Evolutionary conservation across 371 early-diverging fungal species (phyloP).

Genomic region (Lichtheimia ornata): DNA sequence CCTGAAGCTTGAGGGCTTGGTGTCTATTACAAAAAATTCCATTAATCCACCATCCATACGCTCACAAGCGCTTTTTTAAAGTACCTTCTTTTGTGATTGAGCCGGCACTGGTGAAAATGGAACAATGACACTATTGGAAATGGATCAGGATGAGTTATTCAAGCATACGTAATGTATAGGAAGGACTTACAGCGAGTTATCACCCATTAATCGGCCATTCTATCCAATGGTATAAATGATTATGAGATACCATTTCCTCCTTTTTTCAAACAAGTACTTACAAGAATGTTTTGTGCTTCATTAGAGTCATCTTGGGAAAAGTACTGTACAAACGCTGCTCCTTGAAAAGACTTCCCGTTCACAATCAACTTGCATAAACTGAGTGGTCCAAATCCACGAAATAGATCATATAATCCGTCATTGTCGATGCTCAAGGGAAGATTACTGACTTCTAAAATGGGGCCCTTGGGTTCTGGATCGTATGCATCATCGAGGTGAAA

Average conservation of each 20-base stretch:
- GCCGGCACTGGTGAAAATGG: no score
- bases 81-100: no score
- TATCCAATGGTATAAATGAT: not conserved
- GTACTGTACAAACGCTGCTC: slow-evolving; percentile 37
- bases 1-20: no score
- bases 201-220: slow-evolving; percentile 11
- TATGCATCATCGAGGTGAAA: slow-evolving; percentile 17
- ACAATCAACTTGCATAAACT: slow-evolving; percentile 30
- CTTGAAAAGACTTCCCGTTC: slow-evolving; percentile 25
- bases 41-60: no score
- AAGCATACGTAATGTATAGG: no score
- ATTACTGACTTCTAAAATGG: slow-evolving; percentile 34
- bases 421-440: slow-evolving; percentile 27
- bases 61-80: no score
- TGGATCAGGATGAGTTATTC: no score
- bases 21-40: no score
- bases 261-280: slow-evolving; percentile 8
- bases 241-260: no score
- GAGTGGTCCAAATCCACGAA: slow-evolving; percentile 43
- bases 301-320: slow-evolving; percentile 34
- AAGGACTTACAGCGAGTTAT: slow-evolving; percentile 13
- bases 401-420: slow-evolving; percentile 29
- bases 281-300: slow-evolving; percentile 27
- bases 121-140: no score
- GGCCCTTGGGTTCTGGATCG: slow-evolving; percentile 24